Base-by-base conservation (phyloP, 2,329 filamentous ascomycete genomes). In the Colletotrichum somersetense region DNA sequence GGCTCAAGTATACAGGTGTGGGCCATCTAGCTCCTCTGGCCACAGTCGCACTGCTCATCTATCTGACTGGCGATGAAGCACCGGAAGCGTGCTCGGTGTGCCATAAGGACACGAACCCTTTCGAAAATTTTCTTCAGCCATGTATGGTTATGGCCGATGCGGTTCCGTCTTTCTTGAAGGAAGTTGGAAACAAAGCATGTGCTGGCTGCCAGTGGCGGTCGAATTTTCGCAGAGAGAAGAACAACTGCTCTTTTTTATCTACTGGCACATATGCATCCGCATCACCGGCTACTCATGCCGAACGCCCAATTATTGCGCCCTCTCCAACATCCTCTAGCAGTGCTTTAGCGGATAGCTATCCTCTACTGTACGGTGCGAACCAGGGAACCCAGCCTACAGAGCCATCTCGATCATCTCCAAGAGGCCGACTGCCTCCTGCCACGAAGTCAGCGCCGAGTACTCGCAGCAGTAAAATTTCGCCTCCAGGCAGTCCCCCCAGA, bases 151-250 rank as follows among this genome's bases (percentile, higher is more conserved):
- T 81, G 18, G 76, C 80, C 0, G 8, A 44, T 2, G 38, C 42
- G 0, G 66, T 81, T 57, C 66, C 77, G 0, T 11, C 42, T 0
- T 57, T 66, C 3, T 74, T 76, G 1, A 75, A 74, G 26, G 42
- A 62, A 10, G 59, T 75, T 1, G 78, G 75, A 73, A 48, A 56
- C 59, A 6, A 59, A 10, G 75, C 76, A 6, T 83, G 81, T 68
- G 78, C 80, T 0, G 76, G 79, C 3, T 81, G 79, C 53, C 76
- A 71, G 44, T 83, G 82, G 69, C 78, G 72, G 40, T 71, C 73
- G 8, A 70, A 77, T 40, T 62, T 77, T 2, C 75, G 77, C 7
- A 75, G 78, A 6, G 74, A 72, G 5, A 69, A 67, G 1, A 80
- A 77, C 48, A 50, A 62, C 16, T 82, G 80, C 65, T 75, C 77